Conservation (phyloP, 495 filamentous ascomycete genomes). For the Xylaria acuta region DNA sequence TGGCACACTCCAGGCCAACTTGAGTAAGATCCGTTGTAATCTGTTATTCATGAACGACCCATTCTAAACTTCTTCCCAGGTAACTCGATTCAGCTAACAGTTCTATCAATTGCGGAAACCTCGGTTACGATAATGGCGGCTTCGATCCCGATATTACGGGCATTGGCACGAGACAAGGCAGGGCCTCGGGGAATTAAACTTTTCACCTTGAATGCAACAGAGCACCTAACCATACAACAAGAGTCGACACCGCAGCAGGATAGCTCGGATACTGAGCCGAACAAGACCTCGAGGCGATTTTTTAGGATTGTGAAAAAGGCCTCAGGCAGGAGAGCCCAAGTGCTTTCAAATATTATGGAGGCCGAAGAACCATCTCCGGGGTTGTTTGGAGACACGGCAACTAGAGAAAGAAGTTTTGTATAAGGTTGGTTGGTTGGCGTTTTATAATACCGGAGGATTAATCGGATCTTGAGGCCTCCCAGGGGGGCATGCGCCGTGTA, state of each 20-base stretch:
- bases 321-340: neutral
- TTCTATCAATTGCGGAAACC: conserved; percentile 38
- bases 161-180: conserved; percentile 35
- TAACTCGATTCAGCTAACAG: conserved; percentile 35
- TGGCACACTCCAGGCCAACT: conserved; percentile 30
- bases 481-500: neutral
- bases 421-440: neutral
- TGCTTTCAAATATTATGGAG: conserved; percentile 19
- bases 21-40: conserved; percentile 6
- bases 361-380: conserved; percentile 1
- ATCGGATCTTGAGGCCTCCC: neutral
- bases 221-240: conserved; percentile 7
- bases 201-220: conserved; percentile 16
- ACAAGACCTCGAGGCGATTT: neutral
- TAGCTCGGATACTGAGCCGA: neutral
- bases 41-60: neutral
- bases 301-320: neutral
- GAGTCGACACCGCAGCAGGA: neutral
- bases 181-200: neutral
- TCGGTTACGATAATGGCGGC: conserved; percentile 44
- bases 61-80: conserved; percentile 3
- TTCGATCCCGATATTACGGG: conserved; percentile 41
- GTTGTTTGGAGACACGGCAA: neutral
- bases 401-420: conserved; percentile 21
- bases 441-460: neutral